Evolutionary conservation across 352 stramenopile species (phyloP).

Genomic region (Salisapilia sapeloensis): DNA sequence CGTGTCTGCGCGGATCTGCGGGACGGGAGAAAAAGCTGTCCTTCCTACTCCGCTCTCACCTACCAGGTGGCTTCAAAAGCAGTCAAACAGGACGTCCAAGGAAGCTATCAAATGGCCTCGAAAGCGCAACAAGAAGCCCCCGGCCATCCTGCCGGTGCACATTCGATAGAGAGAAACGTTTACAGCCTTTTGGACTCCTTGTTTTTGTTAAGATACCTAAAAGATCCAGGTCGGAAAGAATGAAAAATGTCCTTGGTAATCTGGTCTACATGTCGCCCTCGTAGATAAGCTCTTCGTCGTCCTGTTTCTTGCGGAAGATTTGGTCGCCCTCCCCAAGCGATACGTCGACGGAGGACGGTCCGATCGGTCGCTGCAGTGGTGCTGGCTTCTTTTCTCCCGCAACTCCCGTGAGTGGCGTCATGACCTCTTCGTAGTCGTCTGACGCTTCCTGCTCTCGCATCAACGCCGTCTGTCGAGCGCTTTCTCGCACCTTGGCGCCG

Average conservation of each 20-base stretch:
- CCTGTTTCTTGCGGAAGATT: conserved; percentile 82
- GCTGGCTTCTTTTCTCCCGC: conserved; percentile 43
- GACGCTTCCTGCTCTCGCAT: conserved; percentile 79
- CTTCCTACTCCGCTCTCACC: too few species aligned
- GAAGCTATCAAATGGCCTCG: too few species aligned
- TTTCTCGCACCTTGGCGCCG: conserved; percentile 64
- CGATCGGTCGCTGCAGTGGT: conserved; percentile 43
- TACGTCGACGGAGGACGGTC: conserved; percentile 46
- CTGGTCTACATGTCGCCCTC: conserved; percentile 86
- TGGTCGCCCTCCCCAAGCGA: conserved; percentile 77
- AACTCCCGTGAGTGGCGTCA: conserved; percentile 67
- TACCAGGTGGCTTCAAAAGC: too few species aligned
- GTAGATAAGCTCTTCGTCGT: conserved; percentile 68
- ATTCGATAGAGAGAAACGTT: too few species aligned
- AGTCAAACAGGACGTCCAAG: too few species aligned
- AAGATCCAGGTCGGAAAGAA: too few species aligned
- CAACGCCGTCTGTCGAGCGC: conserved; percentile 61
- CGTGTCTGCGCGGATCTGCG: too few species aligned
- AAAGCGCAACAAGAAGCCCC: too few species aligned
- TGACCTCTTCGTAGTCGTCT: conserved; percentile 83
- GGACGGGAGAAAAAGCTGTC: too few species aligned
- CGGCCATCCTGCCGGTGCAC: too few species aligned
- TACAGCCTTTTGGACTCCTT: too few species aligned
- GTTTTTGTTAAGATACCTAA: too few species aligned
- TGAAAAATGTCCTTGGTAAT: conserved; percentile 2